phyloP scores from a whole-genome alignment of 768 basidiomycete species.

The Kwoniella bestiolae region DNA sequence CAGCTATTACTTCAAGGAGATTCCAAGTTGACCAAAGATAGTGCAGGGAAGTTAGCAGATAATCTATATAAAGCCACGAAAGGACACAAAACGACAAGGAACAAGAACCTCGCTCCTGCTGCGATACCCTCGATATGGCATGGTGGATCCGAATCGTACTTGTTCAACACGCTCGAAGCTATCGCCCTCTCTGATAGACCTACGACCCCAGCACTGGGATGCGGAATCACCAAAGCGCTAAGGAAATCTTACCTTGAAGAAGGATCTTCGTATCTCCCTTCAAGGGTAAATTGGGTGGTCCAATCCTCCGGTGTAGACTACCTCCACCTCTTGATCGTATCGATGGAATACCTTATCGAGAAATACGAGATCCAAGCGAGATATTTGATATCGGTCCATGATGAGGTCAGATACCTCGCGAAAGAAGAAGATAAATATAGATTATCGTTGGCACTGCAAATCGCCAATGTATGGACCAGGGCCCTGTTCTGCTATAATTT shows the following conservation, averaged over 20 bases:
- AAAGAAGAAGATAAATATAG: constrained; percentile 86
- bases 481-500: constrained; percentile 85
- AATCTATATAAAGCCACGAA: constrained; percentile 91
- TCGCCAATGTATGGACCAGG: constrained; percentile 95
- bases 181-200: constrained; percentile 86
- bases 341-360: constrained; percentile 83
- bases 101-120: constrained; percentile 60
- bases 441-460: constrained; percentile 87
- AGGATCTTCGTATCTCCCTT: constrained; percentile 82
- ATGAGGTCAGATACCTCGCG: constrained; percentile 93
- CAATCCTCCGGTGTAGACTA: constrained; percentile 99
- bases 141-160: constrained; percentile 91
- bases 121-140: constrained; percentile 68
- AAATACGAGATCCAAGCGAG: constrained; percentile 85
- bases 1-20: constrained; percentile 84
- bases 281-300: constrained; percentile 98
- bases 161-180: constrained; percentile 97
- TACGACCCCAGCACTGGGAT: constrained; percentile 89
- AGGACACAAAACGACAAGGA: constrained; percentile 61
- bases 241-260: constrained; percentile 78
- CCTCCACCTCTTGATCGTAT: constrained; percentile 90
- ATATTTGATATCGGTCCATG: constrained; percentile 95
- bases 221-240: constrained; percentile 91
- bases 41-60: constrained; percentile 78
- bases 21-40: constrained; percentile 72